Base-by-base conservation (phyloP, 371 early-diverging fungal genomes). In the Lichtheimia ramosa region DNA sequence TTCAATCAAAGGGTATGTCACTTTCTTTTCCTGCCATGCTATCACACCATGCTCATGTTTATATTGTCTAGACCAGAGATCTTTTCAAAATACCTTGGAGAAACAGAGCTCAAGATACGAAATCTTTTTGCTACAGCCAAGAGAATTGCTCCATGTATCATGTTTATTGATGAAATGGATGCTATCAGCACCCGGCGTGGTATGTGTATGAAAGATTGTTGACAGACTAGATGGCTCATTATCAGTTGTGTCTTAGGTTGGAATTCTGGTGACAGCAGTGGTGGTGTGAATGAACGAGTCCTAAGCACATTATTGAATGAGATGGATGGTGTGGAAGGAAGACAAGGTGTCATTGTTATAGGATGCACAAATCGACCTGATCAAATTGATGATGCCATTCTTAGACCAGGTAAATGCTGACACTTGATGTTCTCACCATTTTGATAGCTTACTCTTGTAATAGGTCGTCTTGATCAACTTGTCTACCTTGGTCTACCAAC, bases 101-200 rank as follows among this genome's bases (percentile, higher is more conserved):
- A 96, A 56, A 92, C 93, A 0, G 99, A 98, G 75, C 79, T 81
- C 16, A 83, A 80, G 18, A 66, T 98, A 16, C 81, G 97, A 48
- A 67, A 79, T 2, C 59, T 95, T n/a, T 98, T 97, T 86, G 83
- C 86, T 1, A 77, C 83, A 43, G 96, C 99, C 0, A 87, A 91
- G 42, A 71, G 87, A 21, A 73, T 92, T 20, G 81, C 88, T 14
- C 98, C 97, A 0, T 96, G 94, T 65, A 84, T 97, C 16, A 54
- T 98, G 42, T 93, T 97, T 67, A 81, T 96, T 57, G 99, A 98
- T 73, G 95, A 90, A 71, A 82, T 93, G 80, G 95, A 93, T 66
- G 82, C 92, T 0, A 87, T 96, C 28, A 94, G 90, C 14, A 81
- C 92, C 2, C 88, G 85, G 43, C 68, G 95, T 77, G 90, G 92